Conservation (phyloP, 2,329 filamentous ascomycete genomes). For the Pyrenophora seminiperda region DNA sequence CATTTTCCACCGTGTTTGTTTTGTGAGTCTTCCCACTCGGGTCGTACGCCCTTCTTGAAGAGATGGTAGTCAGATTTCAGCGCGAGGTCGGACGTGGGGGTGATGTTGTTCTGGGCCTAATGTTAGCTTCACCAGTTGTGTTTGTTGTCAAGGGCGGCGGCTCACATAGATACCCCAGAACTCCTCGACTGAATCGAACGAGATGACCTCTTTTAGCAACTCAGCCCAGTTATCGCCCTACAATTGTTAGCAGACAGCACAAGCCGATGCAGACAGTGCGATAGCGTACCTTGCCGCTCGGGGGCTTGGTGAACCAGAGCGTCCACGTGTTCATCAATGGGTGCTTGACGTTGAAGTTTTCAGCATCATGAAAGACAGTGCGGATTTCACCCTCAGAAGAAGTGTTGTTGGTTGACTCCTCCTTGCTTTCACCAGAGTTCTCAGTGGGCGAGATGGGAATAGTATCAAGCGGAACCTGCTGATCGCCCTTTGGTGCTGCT, state of each 20-base stretch:
- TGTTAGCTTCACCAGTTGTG: conserved; percentile 18
- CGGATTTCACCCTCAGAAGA: conserved; percentile 64
- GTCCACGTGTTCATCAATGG: conserved; percentile 98
- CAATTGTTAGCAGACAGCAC: conserved; percentile 19
- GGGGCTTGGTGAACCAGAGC: conserved; percentile 98
- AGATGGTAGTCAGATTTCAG: conserved; percentile 99
- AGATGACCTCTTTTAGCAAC: conserved; percentile 96
- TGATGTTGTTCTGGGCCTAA: conserved; percentile 88
- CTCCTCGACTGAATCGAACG: conserved; percentile 97
- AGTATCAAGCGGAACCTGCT: conserved; percentile 60
- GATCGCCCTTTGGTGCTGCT: conserved; percentile 47
- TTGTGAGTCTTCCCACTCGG: conserved; percentile 97
- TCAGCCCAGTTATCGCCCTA: conserved; percentile 99
- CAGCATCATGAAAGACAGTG: conserved; percentile 96
- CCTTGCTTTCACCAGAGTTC: conserved; percentile 49
- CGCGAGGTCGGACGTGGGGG: conserved; percentile 90
- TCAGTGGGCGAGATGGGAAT: conserved; percentile 61
- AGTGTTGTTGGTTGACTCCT: conserved; percentile 51
- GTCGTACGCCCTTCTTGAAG: conserved; percentile 95
- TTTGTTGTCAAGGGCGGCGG: conserved; percentile 22
- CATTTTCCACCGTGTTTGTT: conserved; percentile 99
- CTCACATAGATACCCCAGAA: conserved; percentile 99
- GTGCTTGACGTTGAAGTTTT: conserved; percentile 99
- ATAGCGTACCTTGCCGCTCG: conserved; percentile 80
- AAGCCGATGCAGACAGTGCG: background rate